Percentiles rank a stretch among this genome's conserved stretches.
phyloP scores from a whole-genome alignment of 371 early-diverging fungal genomes.

The Nematocida ausubeli region DNA sequence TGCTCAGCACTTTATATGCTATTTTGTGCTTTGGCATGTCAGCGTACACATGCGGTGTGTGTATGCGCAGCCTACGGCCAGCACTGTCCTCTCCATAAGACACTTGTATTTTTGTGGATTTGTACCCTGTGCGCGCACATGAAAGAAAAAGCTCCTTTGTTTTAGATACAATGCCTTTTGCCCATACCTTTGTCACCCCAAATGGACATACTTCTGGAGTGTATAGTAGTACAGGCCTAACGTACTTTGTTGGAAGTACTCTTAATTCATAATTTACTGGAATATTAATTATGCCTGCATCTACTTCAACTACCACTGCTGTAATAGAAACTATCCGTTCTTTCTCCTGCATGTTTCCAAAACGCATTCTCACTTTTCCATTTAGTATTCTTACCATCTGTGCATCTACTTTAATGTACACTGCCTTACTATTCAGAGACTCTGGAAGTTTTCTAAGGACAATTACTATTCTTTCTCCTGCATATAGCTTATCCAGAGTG shows the following conservation, averaged over 20 bases:
- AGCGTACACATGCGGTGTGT: conserved; percentile 7
- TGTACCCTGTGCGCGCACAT: background rate
- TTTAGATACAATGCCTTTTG: background rate
- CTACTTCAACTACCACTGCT: background rate
- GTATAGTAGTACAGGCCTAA: background rate
- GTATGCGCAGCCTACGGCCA: background rate
- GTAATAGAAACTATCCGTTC: background rate
- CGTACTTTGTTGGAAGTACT: background rate
- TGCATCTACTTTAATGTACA: background rate
- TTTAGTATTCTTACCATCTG: background rate
- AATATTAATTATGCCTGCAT: background rate
- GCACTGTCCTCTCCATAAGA: conserved; percentile 21
- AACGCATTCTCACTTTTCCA: background rate
- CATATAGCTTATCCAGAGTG: background rate
- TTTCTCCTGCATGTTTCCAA: background rate
- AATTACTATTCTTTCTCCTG: background rate
- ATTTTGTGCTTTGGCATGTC: background rate
- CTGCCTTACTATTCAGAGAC: background rate
- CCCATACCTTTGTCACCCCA: conserved; percentile 12
- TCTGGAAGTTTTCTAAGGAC: background rate
- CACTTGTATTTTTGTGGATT: background rate
- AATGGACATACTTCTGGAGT: background rate
- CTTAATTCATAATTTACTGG: background rate
- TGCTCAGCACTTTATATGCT: background rate
- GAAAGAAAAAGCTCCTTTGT: background rate